Conservation (phyloP, 2,329 filamentous ascomycete genomes). For the Fusarium humuli region DNA sequence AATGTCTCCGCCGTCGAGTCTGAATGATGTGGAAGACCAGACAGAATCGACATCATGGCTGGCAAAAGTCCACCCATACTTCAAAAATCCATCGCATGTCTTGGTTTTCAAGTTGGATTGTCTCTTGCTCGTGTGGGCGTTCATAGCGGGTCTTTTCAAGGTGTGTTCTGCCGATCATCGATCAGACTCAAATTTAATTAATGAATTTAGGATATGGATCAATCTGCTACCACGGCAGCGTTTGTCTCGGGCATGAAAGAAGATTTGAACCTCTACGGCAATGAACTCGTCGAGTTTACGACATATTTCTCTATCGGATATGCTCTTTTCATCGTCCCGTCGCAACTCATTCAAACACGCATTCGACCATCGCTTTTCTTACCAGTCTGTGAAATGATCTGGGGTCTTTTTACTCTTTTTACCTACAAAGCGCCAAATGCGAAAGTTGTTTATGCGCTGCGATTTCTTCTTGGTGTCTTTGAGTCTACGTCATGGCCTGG, state of each 20-base stretch:
- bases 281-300: slow-evolving; percentile 42
- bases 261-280: slow-evolving; percentile 27
- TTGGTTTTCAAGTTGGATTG: slow-evolving; percentile 48
- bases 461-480: slow-evolving; percentile 42
- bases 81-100: slow-evolving; percentile 45
- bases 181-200: background rate
- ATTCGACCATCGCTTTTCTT: slow-evolving; percentile 40
- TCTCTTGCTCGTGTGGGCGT: slow-evolving; percentile 45
- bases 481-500: slow-evolving; percentile 44
- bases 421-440: slow-evolving; percentile 37
- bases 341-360: slow-evolving; percentile 39
- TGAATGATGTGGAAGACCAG: background rate
- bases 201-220: slow-evolving; percentile 34
- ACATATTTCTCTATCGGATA: slow-evolving; percentile 45
- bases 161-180: background rate
- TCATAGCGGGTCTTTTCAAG: slow-evolving; percentile 32
- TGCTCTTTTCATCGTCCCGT: slow-evolving; percentile 40
- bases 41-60: slow-evolving; percentile 45
- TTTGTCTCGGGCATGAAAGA: slow-evolving; percentile 44
- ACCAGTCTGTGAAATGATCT: slow-evolving; percentile 38
- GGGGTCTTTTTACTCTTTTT: slow-evolving; percentile 38
- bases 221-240: slow-evolving; percentile 38
- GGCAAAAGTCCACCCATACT: slow-evolving; percentile 48
- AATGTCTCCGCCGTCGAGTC: slow-evolving; percentile 25
- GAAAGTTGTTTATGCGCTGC: slow-evolving; percentile 24